Evolutionary conservation across 2,329 filamentous ascomycete species (phyloP).

Genomic region (Paracorniculantispora psalliotae): DNA sequence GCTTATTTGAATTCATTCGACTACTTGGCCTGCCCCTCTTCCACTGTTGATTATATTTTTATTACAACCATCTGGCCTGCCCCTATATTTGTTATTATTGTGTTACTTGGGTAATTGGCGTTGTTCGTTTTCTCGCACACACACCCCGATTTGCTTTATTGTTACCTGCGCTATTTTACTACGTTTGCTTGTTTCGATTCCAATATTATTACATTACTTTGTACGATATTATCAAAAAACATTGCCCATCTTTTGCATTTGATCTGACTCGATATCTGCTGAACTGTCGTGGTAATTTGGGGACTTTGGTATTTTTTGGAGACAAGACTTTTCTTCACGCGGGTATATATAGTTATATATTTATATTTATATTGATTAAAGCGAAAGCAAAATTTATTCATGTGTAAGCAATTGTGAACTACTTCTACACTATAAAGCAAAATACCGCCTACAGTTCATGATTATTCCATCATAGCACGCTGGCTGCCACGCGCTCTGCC

Average conservation of each 20-base stretch:
- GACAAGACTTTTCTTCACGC: no score
- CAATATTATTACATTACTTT: not conserved
- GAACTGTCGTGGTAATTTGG: no score
- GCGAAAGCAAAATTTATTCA: no score
- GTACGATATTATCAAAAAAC: slow-evolving; percentile 12
- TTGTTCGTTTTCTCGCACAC: not conserved
- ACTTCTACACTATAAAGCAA: no score
- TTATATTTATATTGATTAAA: no score
- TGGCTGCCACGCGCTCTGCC: no score
- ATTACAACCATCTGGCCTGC: not conserved
- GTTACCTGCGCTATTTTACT: not conserved
- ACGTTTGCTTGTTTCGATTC: not conserved
- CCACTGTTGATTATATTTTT: not conserved
- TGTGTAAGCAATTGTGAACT: no score
- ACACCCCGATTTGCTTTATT: not conserved
- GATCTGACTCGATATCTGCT: not conserved
- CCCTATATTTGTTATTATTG: not conserved
- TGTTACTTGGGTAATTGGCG: slow-evolving; percentile 11
- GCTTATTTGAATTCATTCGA: not conserved
- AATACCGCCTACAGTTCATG: no score
- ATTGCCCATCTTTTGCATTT: not conserved
- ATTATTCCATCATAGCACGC: no score
- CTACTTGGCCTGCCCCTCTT: not conserved
- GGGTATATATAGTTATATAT: no score
- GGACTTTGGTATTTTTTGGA: no score